Evolutionary conservation across 1,284 basidiomycete species (phyloP).

Genomic region (Boletus semigastroideus): DNA sequence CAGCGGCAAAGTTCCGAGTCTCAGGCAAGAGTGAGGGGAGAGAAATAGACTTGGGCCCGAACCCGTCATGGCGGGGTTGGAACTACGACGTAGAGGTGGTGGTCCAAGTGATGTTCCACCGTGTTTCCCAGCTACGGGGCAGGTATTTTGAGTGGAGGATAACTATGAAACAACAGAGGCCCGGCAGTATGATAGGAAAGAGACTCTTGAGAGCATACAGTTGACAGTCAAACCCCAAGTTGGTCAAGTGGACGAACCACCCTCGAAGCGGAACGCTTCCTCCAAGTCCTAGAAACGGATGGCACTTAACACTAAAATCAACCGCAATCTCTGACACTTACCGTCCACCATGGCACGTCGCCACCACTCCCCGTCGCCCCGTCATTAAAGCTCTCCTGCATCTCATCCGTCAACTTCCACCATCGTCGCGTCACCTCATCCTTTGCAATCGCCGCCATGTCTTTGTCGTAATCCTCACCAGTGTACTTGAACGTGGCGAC

Average conservation of each 20-base stretch:
- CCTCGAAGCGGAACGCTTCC: conserved; percentile 75
- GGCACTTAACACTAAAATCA: conserved; percentile 1
- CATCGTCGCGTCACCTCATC: conserved; percentile 70
- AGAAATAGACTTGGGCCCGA: too few relatives aligned
- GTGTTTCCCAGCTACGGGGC: too few relatives aligned
- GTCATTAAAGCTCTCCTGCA: conserved; percentile 75
- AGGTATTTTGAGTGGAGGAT: too few relatives aligned
- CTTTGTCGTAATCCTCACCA: conserved; percentile 58
- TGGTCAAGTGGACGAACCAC: conserved; percentile 19
- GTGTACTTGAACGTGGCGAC: conserved; percentile 71
- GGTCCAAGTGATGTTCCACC: too few relatives aligned
- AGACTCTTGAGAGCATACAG: too few relatives aligned
- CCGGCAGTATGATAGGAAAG: too few relatives aligned
- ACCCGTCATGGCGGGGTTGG: too few relatives aligned
- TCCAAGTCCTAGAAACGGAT: conserved; percentile 46
- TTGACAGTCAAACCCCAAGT: background rate
- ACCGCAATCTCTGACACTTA: conserved; percentile 27
- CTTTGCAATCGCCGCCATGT: conserved; percentile 65
- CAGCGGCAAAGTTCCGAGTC: too few relatives aligned
- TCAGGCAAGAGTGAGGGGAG: too few relatives aligned
- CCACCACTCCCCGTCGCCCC: conserved; percentile 68
- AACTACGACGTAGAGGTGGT: too few relatives aligned
- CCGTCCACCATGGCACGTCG: conserved; percentile 72
- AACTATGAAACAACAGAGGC: too few relatives aligned
- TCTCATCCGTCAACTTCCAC: conserved; percentile 76